Base-by-base conservation (phyloP, 176 grass and related monocot genomes). In the Poa pratensis region DNA sequence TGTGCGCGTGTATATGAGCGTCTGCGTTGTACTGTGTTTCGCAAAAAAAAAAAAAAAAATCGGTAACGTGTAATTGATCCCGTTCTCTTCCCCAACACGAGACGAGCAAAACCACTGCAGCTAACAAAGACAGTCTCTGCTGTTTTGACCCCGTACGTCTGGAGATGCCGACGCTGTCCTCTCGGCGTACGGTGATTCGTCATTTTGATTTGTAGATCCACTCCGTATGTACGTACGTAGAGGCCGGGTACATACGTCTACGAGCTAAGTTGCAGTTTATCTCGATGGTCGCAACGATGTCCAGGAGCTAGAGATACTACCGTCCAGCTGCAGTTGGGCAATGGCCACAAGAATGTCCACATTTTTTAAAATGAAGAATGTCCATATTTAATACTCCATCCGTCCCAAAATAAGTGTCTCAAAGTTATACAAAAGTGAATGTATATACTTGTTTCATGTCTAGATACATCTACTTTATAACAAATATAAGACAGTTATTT, bases 131-230 rank as follows among this genome's bases (percentile, higher is more conserved):
- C n/a, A 0, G 35, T 7, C 20, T 35, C 59, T 9, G 63, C 64
- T n/a, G 66, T 69, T 69, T 43, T n/a, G 68, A 5, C 20, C 16
- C 69, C 69, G 68, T 71, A 70, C 68, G 67, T 16, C 7, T 18
- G 28, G 17, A 67, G 30, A 35, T 9, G 64, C 64, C 28, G 37
- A 9, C 30, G 20, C 9, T 70, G 68, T 70, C 37, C 37, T 70
- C 19, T 40, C 20, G 20, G 39, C 11, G 40, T 46, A 72, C 40
- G 32, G 65, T 42, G 35, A 32, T 37, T 34, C n/a, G n/a, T n/a
- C n/a, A n/a, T n/a, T n/a, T n/a, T n/a, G n/a, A 12, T 65, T 28
- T 63, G 60, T 63, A 28, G 6, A 28, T 32, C 19, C 5, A 2
- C 6, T n/a, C 54, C 6, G n/a, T 22, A n/a, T 19, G n/a, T n/a